A percentile compares a stretch with the other conserved stretches of the same genome.
phyloP scores from a whole-genome alignment of 2,329 filamentous ascomycete species.

The Chaetomium globosum region DNA sequence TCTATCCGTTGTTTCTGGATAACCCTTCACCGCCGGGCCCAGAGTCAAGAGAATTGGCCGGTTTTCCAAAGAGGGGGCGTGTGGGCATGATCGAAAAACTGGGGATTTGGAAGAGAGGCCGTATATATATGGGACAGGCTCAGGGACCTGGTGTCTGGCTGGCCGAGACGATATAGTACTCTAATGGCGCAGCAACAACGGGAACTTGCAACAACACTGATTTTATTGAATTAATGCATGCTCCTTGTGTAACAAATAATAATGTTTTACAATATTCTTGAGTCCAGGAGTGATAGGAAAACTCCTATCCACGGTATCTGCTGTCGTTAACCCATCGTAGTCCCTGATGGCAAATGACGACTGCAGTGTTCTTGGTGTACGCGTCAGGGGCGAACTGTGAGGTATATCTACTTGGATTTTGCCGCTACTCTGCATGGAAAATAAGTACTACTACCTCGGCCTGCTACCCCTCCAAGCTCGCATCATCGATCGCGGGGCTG shows the following conservation, averaged over 20 bases:
- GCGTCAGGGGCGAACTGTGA: conserved; percentile 28
- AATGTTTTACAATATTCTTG: neutral
- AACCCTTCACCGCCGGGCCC: neutral
- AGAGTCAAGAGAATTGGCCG: neutral
- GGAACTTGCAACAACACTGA: conserved; percentile 1
- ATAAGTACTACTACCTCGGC: conserved; percentile 20
- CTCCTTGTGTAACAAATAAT: neutral
- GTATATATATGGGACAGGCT: neutral
- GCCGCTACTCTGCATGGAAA: neutral
- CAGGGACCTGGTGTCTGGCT: neutral
- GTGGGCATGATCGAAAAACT: neutral
- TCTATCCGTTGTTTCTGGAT: neutral
- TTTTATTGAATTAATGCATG: neutral
- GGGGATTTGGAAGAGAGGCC: neutral
- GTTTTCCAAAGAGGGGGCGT: neutral
- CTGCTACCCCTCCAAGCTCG: conserved; percentile 19
- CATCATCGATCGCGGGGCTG: conserved; percentile 28
- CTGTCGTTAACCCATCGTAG: neutral
- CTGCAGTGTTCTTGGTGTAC: conserved; percentile 22
- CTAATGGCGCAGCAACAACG: neutral
- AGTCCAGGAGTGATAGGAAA: neutral
- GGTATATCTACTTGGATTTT: neutral
- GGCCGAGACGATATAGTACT: conserved; percentile 8
- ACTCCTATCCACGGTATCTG: neutral
- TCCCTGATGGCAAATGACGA: conserved; percentile 30